A percentile compares a stretch with the other conserved stretches of the same genome.
These are phyloP conservation scores for Pleurotus pulmonarius DNA, from an alignment of 768 basidiomycete species.

Conservation along the genomic window DNA sequence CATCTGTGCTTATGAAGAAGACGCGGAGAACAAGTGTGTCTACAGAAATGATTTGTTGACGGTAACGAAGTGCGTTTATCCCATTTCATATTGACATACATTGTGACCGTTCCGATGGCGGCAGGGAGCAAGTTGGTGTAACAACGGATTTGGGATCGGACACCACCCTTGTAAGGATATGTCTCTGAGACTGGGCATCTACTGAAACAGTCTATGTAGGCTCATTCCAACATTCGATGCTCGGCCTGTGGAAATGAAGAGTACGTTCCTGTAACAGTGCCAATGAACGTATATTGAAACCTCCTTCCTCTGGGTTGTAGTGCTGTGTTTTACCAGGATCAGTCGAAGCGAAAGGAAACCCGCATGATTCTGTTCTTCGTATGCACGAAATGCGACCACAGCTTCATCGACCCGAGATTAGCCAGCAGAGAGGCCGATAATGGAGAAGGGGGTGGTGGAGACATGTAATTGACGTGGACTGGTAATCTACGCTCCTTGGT, in stretches of 20 bases:
- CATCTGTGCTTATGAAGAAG: conserved; percentile 85
- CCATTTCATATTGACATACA: conserved; percentile 6
- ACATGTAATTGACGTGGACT: background rate
- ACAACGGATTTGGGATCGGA: conserved; percentile 86
- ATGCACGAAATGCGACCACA: conserved; percentile 77
- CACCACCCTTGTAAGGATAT: conserved; percentile 69
- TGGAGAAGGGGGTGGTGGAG: conserved; percentile 10
- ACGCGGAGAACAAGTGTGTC: conserved; percentile 83
- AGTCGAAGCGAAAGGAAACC: conserved; percentile 94
- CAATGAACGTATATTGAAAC: background rate
- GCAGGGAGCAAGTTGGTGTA: conserved; percentile 89
- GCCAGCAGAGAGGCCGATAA: conserved; percentile 32
- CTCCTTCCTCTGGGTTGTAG: conserved; percentile 35
- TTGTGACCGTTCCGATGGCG: no score
- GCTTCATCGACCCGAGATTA: conserved; percentile 68
- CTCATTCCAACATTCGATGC: conserved; percentile 81
- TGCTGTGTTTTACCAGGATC: conserved; percentile 93
- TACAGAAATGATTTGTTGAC: conserved; percentile 92
- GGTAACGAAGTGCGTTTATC: conserved; percentile 73
- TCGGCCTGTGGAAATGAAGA: conserved; percentile 80
- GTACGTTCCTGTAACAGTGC: conserved; percentile 39
- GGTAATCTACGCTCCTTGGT: no score
- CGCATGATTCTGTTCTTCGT: conserved; percentile 93
- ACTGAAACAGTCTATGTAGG: conserved; percentile 34
- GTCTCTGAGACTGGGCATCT: background rate